These are phyloP conservation scores for Talinum fruticosum DNA, from an alignment of 148 eudicot genomes.

Conservation along the genomic window DNA sequence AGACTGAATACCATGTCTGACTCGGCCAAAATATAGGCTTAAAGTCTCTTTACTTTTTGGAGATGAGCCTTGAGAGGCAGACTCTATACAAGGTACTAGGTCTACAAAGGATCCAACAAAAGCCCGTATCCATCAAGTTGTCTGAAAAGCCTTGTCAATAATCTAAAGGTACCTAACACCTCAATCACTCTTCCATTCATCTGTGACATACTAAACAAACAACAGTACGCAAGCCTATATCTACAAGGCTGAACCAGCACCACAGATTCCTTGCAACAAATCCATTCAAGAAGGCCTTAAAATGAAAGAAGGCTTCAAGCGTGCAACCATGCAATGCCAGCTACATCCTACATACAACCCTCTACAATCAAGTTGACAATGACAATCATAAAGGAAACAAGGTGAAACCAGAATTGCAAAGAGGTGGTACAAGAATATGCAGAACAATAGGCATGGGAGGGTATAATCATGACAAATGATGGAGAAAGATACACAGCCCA, in stretches of 20 bases:
- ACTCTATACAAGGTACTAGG: background rate
- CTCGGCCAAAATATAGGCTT: background rate
- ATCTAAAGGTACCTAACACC: background rate
- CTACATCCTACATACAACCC: background rate
- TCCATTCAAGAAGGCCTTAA: background rate
- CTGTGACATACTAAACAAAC: background rate
- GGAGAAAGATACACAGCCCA: background rate
- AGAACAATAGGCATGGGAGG: background rate
- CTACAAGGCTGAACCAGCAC: background rate
- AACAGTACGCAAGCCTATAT: background rate
- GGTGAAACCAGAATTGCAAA: no score
- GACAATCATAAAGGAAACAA: no score
- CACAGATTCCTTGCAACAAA: background rate
- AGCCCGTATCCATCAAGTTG: no score
- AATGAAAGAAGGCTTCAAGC: background rate
- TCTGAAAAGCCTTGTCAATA: no score
- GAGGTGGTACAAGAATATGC: background rate
- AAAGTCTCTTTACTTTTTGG: background rate
- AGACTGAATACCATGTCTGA: background rate
- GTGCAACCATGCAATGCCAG: background rate
- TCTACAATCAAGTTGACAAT: no score
- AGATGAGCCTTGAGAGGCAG: background rate
- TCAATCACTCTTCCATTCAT: background rate
- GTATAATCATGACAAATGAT: background rate
- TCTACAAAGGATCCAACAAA: background rate